phyloP scores from a whole-genome alignment of 352 stramenopile genomes.

The Peronospora tabacina region DNA sequence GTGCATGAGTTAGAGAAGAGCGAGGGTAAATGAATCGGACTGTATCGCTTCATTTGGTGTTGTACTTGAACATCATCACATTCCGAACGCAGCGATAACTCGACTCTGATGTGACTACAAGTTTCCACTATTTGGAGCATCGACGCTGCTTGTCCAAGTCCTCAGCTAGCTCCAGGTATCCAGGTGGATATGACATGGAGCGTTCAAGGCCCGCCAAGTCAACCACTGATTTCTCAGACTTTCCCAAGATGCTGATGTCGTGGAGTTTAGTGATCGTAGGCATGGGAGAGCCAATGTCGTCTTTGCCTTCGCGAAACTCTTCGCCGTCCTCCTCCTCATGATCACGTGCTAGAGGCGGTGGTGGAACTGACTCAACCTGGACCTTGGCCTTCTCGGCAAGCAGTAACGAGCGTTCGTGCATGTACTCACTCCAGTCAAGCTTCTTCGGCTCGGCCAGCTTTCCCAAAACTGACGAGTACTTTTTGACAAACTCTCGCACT shows the following conservation, averaged over 20 bases:
- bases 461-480: constrained; percentile 52
- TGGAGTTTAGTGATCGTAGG: constrained; percentile 71
- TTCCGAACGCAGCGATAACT: constrained; percentile 1
- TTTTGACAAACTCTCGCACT: constrained; percentile 69
- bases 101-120: constrained; percentile 3
- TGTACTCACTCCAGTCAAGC: constrained; percentile 81
- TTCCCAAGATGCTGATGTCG: constrained; percentile 71
- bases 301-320: constrained; percentile 24
- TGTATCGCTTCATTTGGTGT: constrained; percentile 24
- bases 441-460: constrained; percentile 60
- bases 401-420: constrained; percentile 54
- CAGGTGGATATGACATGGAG: constrained; percentile 70
- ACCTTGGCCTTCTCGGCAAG: constrained; percentile 29
- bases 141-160: constrained; percentile 26
- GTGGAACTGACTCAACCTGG: constrained; percentile 13
- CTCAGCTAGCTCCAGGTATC: constrained; percentile 54
- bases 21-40: constrained; percentile 18
- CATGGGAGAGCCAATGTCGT: constrained; percentile 24
- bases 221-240: constrained; percentile 63
- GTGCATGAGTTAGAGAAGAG: constrained; percentile 26
- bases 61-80: background rate
- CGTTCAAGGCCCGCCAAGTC: constrained; percentile 57
- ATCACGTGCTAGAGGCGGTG: constrained; percentile 12
- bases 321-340: constrained; percentile 19
- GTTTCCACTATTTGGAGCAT: constrained; percentile 17